phyloP scores from a whole-genome alignment of 2,329 filamentous ascomycete species.

The Fusarium vanettenii region DNA sequence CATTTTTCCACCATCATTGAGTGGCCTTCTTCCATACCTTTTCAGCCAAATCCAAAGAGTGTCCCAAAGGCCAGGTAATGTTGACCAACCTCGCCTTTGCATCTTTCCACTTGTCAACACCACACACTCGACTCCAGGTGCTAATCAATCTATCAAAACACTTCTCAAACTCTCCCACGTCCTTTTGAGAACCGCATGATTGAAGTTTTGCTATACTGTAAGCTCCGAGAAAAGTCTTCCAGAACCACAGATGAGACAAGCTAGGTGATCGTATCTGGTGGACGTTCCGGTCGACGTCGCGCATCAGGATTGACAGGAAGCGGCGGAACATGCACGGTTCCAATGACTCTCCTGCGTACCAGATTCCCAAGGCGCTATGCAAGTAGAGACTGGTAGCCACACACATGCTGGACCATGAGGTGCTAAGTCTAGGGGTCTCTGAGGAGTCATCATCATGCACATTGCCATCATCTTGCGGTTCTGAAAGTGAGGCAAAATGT shows the following conservation, averaged over 20 bases:
- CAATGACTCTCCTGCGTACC: slow-evolving; percentile 12
- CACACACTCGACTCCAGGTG: slow-evolving; percentile 3
- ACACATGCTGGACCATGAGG: slow-evolving; percentile 33
- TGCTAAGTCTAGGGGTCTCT: not conserved
- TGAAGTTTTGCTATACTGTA: slow-evolving; percentile 23
- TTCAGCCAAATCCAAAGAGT: not conserved
- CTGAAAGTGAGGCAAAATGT: slow-evolving; percentile 30
- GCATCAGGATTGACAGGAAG: slow-evolving; percentile 9
- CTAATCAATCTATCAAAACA: slow-evolving; percentile 2
- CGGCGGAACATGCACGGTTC: slow-evolving; percentile 8
- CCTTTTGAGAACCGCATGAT: not conserved
- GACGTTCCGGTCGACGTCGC: slow-evolving; percentile 3
- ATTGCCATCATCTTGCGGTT: not conserved
- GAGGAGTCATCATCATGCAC: not conserved
- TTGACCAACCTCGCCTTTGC: not conserved
- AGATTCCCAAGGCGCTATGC: slow-evolving; percentile 30
- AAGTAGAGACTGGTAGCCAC: slow-evolving; percentile 28
- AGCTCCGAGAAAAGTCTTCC: slow-evolving; percentile 29
- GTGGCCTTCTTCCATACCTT: slow-evolving; percentile 10
- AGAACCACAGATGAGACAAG: slow-evolving; percentile 28
- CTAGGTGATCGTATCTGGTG: rapidly evolving
- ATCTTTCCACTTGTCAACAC: slow-evolving; percentile 5
- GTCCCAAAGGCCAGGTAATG: slow-evolving; percentile 15
- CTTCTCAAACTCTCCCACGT: not conserved
- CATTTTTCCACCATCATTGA: not conserved